Percentiles rank a stretch among this genome's conserved stretches.
Conservation (phyloP, 176 grass and related monocot genomes). For the Phoenix roebelenii region DNA sequence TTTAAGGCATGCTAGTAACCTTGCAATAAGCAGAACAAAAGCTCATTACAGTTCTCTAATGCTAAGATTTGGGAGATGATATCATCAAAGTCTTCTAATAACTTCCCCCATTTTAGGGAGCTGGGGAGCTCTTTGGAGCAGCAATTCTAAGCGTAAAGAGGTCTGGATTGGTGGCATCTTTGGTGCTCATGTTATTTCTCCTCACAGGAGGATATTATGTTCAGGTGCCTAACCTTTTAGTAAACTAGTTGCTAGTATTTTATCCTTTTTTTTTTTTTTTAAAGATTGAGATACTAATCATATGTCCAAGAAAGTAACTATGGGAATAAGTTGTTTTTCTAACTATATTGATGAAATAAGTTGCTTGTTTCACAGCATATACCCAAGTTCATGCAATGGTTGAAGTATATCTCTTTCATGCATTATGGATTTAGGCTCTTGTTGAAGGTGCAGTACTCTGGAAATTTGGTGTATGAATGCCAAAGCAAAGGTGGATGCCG, state of each 20-base stretch:
- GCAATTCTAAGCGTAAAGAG: constrained; percentile 74
- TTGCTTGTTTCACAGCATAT: constrained; percentile 43
- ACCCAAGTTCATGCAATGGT: constrained; percentile 65
- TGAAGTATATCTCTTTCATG: constrained; percentile 86
- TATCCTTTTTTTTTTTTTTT: too few species aligned
- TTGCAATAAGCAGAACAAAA: too few species aligned
- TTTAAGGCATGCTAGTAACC: too few species aligned
- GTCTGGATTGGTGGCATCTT: constrained; percentile 63
- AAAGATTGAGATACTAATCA: too few species aligned
- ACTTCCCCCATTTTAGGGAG: constrained; percentile 28
- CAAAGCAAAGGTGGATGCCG: constrained; percentile 36
- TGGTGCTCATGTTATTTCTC: constrained; percentile 88
- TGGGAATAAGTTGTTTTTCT: too few species aligned
- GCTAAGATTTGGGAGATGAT: too few species aligned
- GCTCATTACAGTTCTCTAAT: too few species aligned
- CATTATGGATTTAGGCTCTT: constrained; percentile 82
- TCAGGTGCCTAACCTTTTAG: constrained; percentile 23
- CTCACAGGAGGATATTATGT: constrained; percentile 90
- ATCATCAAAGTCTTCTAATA: too few species aligned
- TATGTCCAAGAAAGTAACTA: too few species aligned
- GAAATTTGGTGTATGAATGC: constrained; percentile 63
- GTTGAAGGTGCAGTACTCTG: constrained; percentile 82
- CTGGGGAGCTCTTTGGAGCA: constrained; percentile 75
- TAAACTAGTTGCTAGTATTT: too few species aligned
- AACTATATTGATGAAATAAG: too few species aligned